Percentiles rank a stretch among this genome's conserved stretches.
Conservation (phyloP, 208 protist species). For the Porcisia hertigi region DNA sequence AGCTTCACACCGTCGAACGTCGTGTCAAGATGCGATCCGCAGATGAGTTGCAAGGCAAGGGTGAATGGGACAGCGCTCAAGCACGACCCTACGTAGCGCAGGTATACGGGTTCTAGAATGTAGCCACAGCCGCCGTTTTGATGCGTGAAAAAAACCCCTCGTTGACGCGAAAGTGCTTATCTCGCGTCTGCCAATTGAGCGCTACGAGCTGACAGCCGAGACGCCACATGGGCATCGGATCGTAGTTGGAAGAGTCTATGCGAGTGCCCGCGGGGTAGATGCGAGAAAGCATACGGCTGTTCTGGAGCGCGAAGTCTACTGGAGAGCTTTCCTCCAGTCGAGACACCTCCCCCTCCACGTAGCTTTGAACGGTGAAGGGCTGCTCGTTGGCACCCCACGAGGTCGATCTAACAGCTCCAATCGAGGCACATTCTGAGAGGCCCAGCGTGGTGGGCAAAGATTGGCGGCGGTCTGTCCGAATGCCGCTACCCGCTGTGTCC, state of each 20-base stretch:
- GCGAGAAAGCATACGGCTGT: slow-evolving; percentile 74
- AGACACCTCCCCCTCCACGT: slow-evolving; percentile 40
- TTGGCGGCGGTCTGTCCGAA: slow-evolving; percentile 24
- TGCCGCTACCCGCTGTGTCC: slow-evolving; percentile 40
- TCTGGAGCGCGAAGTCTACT: slow-evolving; percentile 47
- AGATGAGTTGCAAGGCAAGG: slow-evolving; percentile 50
- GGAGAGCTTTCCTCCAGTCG: slow-evolving; percentile 19
- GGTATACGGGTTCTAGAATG: slow-evolving; percentile 88
- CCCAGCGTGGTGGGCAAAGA: slow-evolving; percentile 8
- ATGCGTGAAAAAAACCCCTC: slow-evolving; percentile 77
- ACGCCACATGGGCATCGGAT: slow-evolving; percentile 79
- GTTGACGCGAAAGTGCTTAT: slow-evolving; percentile 74
- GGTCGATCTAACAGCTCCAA: slow-evolving; percentile 41
- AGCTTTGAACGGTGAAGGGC: slow-evolving; percentile 62
- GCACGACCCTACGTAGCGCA: slow-evolving; percentile 29
- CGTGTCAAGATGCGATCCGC: slow-evolving; percentile 53
- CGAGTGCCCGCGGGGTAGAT: slow-evolving; percentile 93
- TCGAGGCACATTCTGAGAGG: slow-evolving; percentile 45
- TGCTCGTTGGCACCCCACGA: slow-evolving; percentile 42
- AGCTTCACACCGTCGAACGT: slow-evolving; percentile 8
- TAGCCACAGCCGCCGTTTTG: slow-evolving; percentile 95
- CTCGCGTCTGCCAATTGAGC: slow-evolving; percentile 91
- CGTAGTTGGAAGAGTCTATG: slow-evolving; percentile 93
- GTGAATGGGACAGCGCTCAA: slow-evolving; percentile 3
- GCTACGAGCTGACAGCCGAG: slow-evolving; percentile 90